These are phyloP conservation scores for Asparagopsis taxiformis DNA, from an alignment of 31 red algal species.

Conservation along the genomic window DNA sequence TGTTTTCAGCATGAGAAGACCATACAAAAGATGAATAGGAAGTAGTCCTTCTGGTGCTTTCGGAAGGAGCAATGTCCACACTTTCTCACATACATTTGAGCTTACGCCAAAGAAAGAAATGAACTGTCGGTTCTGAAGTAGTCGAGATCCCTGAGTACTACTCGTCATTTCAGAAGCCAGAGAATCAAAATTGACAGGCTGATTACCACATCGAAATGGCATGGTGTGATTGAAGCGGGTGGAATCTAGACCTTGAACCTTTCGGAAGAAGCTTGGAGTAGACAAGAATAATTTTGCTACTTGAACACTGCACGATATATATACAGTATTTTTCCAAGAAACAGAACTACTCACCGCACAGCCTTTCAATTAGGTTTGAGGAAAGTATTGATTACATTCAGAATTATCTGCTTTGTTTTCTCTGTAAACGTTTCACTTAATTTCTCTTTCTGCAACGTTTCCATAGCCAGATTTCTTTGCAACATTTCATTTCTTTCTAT, in stretches of 20 bases:
- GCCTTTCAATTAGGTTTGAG: too few species aligned
- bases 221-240: too few species aligned
- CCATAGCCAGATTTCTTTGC: too few species aligned
- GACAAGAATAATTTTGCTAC: background rate
- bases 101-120: background rate
- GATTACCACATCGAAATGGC: too few species aligned
- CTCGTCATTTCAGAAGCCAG: background rate
- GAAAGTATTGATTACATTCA: background rate
- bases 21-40: background rate
- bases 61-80: too few species aligned
- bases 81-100: background rate
- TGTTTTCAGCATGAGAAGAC: background rate
- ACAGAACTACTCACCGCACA: too few species aligned
- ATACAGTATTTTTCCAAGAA: background rate
- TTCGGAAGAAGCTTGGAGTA: background rate
- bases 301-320: too few species aligned
- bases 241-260: background rate
- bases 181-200: background rate
- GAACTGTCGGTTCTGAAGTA: background rate
- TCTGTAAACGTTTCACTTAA: too few species aligned
- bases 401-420: background rate
- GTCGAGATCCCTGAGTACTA: background rate
- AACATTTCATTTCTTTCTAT: too few species aligned
- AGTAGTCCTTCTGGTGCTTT: too few species aligned
- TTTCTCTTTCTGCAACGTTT: too few species aligned